phyloP scores from a whole-genome alignment of 257 asterid genomes.

The Solanum gracilifrons region DNA sequence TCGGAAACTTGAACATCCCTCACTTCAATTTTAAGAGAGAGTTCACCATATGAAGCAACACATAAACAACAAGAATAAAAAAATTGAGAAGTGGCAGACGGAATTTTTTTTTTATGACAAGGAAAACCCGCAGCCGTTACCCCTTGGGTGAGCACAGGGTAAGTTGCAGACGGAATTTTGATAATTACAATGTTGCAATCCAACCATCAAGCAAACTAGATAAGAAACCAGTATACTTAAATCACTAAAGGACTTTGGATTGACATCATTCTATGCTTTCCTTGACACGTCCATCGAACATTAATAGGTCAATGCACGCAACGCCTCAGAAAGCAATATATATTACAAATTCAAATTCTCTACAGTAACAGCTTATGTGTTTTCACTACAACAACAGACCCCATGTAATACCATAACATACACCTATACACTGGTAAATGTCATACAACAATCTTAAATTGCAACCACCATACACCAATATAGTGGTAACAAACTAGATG shows the following conservation, averaged over 20 bases:
- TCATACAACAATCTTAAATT: not conserved
- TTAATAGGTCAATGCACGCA: not conserved
- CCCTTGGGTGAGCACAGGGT: too few species aligned
- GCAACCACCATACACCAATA: not conserved
- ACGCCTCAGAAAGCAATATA: not conserved
- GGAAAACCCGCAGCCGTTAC: too few species aligned
- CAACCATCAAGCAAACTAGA: not conserved
- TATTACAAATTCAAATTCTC: not conserved
- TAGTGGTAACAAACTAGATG: not conserved
- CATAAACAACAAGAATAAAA: not conserved
- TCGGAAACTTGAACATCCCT: not conserved
- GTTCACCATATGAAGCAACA: constrained; percentile 5
- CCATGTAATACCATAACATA: not conserved
- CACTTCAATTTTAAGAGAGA: not conserved
- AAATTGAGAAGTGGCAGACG: not conserved
- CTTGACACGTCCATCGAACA: not conserved
- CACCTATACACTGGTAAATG: not conserved
- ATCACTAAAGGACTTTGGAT: not conserved
- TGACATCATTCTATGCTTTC: not conserved
- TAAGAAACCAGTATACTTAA: not conserved
- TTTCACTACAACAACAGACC: not conserved
- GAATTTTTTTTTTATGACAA: not conserved
- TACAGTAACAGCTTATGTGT: not conserved
- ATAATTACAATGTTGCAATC: not conserved
- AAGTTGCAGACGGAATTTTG: too few species aligned